These are phyloP conservation scores for Colletotrichum spaethianum DNA, from an alignment of 2,329 filamentous ascomycete genomes.

Conservation along the genomic window DNA sequence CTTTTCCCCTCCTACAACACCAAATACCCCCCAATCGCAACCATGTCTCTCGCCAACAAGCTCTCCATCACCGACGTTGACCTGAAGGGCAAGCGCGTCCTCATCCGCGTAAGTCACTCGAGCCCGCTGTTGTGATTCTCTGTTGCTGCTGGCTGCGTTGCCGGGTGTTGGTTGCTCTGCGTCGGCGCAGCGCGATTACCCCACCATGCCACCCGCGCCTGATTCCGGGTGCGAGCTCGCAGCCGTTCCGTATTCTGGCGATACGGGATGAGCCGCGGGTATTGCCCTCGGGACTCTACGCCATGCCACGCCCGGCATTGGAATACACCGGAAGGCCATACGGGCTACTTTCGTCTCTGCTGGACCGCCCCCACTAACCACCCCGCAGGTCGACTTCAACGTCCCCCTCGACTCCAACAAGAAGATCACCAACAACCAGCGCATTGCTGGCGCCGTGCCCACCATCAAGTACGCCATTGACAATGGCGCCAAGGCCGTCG, in stretches of 20 bases:
- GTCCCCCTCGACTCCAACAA: conserved; percentile 94
- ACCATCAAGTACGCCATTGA: conserved; percentile 96
- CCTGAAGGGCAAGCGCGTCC: conserved; percentile 97
- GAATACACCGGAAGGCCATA: not conserved
- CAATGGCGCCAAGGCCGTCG: conserved; percentile 89
- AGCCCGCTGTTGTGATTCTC: conserved; percentile 9
- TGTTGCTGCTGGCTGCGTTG: conserved; percentile 9
- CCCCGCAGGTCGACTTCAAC: conserved; percentile 94
- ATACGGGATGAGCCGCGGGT: conserved; percentile 37
- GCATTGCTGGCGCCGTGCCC: conserved; percentile 94
- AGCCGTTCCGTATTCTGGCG: conserved; percentile 39
- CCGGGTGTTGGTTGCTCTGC: conserved; percentile 8
- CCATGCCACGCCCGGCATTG: conserved; percentile 18
- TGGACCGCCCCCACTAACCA: conserved; percentile 43
- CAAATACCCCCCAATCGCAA: conserved; percentile 50
- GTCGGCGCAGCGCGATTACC: conserved; percentile 21
- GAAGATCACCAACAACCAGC: conserved; percentile 98
- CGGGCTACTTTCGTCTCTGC: not conserved
- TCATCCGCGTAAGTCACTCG: conserved; percentile 86
- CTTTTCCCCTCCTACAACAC: conserved; percentile 27
- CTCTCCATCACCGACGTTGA: conserved; percentile 96
- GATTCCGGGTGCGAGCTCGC: conserved; percentile 31
- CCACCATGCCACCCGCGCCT: conserved; percentile 34
- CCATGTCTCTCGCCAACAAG: conserved; percentile 99
- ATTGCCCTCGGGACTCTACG: conserved; percentile 19